Base-by-base conservation (phyloP, 768 basidiomycete species). In the Pleurotus ostreatus region DNA sequence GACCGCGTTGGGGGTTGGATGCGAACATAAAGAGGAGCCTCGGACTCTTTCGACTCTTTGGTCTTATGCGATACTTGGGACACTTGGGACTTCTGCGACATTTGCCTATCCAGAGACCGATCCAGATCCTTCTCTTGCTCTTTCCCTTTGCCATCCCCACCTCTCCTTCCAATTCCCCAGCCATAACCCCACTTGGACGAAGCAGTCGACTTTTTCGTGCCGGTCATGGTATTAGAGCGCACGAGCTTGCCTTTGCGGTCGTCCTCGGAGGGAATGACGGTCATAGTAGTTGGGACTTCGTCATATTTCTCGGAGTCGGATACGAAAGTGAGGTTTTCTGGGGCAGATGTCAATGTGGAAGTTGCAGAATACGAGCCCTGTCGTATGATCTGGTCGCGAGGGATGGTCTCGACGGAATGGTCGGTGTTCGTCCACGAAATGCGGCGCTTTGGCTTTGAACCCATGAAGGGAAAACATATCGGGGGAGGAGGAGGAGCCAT, bases 101-200 rank as follows among this genome's bases (percentile, higher is more conserved):
- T 64, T 57, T 69, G 71, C 57, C 57, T 65, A 37, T 69, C 71
- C 57, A 66, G 62, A 26, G 48, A 49, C 48, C 48, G 13, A 49
- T 49, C 48, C 48, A 43, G 26, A 43, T 58, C 51, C 40, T 58
- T 40, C 55, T 68, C 68, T 62, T 67, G 59, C 69, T 66, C 68
- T 58, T 79, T 80, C 52, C 68, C 71, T 60, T 78, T 75, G 18
- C 18, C 18, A 40, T 15, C 13, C 55, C 76, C 77, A 59, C 75
- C 77, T 53, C 51, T 53, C 71, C 75, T 83, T 44, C 86, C 85
- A 39, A 81, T 51, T 0, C 85, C 85, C 83, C 84, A 85, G 39
- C 86, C 85, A 67, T 86, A 88, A n/a, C 86, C 87, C 78, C 80
- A 85, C 64, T 74, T 82, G 46, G 69, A 70, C 39, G 78, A 70